Evolutionary conservation across 805 yeast species (phyloP).

Genomic region (Pichia cephalocereana): DNA sequence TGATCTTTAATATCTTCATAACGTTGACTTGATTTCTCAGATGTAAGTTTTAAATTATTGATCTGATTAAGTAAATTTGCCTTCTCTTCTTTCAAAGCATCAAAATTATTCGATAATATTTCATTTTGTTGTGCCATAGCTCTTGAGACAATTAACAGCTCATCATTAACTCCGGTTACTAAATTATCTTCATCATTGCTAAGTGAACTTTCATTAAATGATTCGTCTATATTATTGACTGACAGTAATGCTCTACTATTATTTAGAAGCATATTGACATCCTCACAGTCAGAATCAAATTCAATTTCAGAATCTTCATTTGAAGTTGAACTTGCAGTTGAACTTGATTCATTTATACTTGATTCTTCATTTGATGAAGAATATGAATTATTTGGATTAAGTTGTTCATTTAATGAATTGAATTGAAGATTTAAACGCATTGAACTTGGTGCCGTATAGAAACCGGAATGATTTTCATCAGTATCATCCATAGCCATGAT

Average conservation of each 20-base stretch:
- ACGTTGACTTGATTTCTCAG: too few species aligned
- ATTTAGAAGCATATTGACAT: too few species aligned
- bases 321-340: neutral
- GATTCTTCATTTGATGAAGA: neutral
- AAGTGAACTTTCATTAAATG: too few species aligned
- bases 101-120: slow-evolving; percentile 34
- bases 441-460: neutral
- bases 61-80: slow-evolving; percentile 16
- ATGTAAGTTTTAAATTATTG: too few species aligned
- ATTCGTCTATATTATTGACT: too few species aligned
- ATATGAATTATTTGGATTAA: neutral
- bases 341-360: neutral
- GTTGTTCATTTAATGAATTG: too few species aligned
- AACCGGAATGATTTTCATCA: neutral
- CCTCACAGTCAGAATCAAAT: neutral
- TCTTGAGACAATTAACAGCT: slow-evolving; percentile 59
- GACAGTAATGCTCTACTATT: too few species aligned
- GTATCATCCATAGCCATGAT: too few species aligned
- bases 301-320: too few species aligned
- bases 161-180: slow-evolving; percentile 56
- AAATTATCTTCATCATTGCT: slow-evolving; percentile 44
- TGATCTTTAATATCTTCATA: too few species aligned
- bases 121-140: slow-evolving; percentile 58
- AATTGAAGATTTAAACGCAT: too few species aligned
- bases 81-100: slow-evolving; percentile 33